These are phyloP conservation scores for Phytophthora crassamura DNA, from an alignment of 352 stramenopile genomes.

Conservation along the genomic window DNA sequence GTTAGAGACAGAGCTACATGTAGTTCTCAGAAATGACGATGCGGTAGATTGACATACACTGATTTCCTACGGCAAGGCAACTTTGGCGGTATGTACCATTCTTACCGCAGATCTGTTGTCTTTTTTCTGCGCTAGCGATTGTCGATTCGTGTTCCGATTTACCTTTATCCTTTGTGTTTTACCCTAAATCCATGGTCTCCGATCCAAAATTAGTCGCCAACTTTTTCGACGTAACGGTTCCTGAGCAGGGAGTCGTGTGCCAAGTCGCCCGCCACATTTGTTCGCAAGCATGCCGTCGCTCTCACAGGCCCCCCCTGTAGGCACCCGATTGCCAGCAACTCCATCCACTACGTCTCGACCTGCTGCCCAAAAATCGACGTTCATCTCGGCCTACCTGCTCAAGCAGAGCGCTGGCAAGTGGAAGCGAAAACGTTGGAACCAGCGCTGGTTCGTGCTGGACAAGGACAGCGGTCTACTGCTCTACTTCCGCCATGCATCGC, in stretches of 20 bases:
- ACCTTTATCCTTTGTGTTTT: too few species aligned
- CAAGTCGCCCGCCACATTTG: background rate
- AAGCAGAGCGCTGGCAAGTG: slow-evolving; percentile 85
- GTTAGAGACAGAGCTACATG: too few species aligned
- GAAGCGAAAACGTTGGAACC: slow-evolving; percentile 83
- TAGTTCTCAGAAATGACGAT: too few species aligned
- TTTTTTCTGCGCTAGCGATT: too few species aligned
- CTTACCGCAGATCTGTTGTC: too few species aligned
- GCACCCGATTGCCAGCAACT: slow-evolving; percentile 1
- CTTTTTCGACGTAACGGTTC: background rate
- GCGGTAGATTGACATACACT: too few species aligned
- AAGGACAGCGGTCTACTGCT: slow-evolving; percentile 63
- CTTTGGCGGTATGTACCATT: too few species aligned
- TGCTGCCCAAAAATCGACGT: slow-evolving; percentile 14
- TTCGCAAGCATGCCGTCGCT: slow-evolving; percentile 13
- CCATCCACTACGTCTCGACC: background rate
- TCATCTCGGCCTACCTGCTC: slow-evolving; percentile 69
- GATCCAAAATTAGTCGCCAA: too few species aligned
- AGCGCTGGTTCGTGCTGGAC: slow-evolving; percentile 85
- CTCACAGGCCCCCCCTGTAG: background rate
- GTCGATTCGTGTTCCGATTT: too few species aligned
- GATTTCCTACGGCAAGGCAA: too few species aligned
- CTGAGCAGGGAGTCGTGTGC: too few species aligned
- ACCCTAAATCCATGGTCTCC: too few species aligned
- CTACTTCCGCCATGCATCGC: slow-evolving; percentile 79